Evolutionary conservation across 352 stramenopile species (phyloP).

Genomic region (Phytophthora fragariae): DNA sequence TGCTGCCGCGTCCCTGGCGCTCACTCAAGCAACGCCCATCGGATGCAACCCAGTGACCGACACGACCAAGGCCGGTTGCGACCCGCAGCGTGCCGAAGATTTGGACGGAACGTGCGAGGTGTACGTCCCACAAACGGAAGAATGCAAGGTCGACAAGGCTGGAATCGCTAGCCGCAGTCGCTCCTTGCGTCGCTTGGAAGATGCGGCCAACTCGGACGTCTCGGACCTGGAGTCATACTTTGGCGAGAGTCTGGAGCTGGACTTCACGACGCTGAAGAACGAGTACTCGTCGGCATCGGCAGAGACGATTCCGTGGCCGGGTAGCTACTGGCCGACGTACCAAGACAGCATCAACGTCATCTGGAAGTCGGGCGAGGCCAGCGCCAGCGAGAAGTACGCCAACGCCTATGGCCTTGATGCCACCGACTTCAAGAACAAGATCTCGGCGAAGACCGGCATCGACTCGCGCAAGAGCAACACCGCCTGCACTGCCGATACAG

Average conservation of each 20-base stretch:
- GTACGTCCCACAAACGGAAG: conserved; percentile 17
- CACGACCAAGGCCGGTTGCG: conserved; percentile 29
- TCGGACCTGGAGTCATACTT: conserved; percentile 44
- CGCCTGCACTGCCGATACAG: conserved; percentile 26
- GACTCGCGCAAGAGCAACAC: conserved; percentile 34
- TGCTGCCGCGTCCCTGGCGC: conserved; percentile 17
- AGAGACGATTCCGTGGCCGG: conserved; percentile 44
- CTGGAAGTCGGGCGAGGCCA: conserved; percentile 41
- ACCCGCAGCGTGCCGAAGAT: conserved; percentile 25
- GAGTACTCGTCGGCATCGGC: conserved; percentile 33
- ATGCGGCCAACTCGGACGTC: conserved; percentile 39
- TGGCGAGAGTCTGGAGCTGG: conserved; percentile 37
- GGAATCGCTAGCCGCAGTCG: conserved; percentile 2
- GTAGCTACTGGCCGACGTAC: conserved; percentile 72
- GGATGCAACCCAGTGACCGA: conserved; percentile 36
- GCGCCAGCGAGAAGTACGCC: conserved; percentile 54
- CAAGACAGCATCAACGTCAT: conserved; percentile 70
- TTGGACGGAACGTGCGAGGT: conserved; percentile 11
- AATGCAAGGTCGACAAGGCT: conserved; percentile 3
- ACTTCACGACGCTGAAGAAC: conserved; percentile 39
- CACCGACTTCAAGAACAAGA: conserved; percentile 44
- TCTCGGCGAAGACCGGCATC: conserved; percentile 44
- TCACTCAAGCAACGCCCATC: conserved; percentile 12
- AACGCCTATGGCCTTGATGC: conserved; percentile 45
- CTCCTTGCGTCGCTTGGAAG: conserved; percentile 31